phyloP scores from a whole-genome alignment of 2,329 filamentous ascomycete species.

The Colletotrichum australisinense region DNA sequence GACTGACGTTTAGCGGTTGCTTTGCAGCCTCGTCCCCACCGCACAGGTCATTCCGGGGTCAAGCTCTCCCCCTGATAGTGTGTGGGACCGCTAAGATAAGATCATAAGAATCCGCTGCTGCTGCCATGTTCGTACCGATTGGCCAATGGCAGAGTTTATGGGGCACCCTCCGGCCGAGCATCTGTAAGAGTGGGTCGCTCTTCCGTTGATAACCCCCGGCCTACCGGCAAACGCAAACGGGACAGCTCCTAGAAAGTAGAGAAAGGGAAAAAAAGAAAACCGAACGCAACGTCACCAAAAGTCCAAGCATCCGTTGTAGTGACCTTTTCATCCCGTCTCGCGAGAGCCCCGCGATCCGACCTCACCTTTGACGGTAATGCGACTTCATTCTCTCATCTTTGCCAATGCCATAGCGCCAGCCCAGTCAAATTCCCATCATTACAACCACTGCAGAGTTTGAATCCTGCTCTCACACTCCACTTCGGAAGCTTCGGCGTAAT shows the following conservation, averaged over 20 bases:
- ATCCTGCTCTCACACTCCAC: background rate
- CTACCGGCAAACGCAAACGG: background rate
- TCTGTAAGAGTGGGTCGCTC: background rate
- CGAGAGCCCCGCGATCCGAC: background rate
- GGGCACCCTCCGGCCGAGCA: too few species aligned
- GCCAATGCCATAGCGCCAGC: background rate
- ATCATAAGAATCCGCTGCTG: background rate
- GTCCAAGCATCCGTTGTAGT: background rate
- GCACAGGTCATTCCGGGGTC: constrained; percentile 4
- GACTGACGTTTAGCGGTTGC: constrained; percentile 11
- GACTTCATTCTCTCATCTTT: background rate
- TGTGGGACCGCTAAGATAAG: constrained; percentile 20
- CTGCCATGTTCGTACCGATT: constrained; percentile 7
- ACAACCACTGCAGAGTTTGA: background rate
- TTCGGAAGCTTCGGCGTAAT: constrained; percentile 15
- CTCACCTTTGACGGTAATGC: background rate
- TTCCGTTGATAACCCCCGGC: constrained; percentile 2
- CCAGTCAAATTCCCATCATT: background rate
- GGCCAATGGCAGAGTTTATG: background rate
- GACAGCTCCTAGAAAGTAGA: background rate
- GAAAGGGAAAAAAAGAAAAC: background rate
- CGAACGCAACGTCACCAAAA: constrained; percentile 20
- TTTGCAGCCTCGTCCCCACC: constrained; percentile 21
- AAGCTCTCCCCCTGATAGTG: background rate
- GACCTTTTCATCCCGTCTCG: constrained; percentile 12